These are phyloP conservation scores for Microsporum ferrugineum DNA, from an alignment of 2,329 filamentous ascomycete genomes.

Conservation along the genomic window DNA sequence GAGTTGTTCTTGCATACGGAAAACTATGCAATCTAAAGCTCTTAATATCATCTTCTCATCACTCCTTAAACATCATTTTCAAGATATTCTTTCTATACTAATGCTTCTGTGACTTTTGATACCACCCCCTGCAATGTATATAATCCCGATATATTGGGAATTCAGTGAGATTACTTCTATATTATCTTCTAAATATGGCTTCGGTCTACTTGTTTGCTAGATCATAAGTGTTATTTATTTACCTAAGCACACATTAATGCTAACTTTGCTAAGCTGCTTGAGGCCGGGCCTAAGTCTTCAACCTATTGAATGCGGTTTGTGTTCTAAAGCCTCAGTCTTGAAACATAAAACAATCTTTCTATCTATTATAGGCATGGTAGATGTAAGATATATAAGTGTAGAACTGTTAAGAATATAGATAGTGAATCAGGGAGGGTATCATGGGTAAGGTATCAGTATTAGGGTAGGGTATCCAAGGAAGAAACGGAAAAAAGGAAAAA, in stretches of 20 bases:
- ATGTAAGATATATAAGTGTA: not conserved
- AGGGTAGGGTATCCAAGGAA: not conserved
- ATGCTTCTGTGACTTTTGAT: not conserved
- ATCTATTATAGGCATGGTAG: not conserved
- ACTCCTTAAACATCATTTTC: not conserved
- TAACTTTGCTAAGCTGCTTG: too few relatives aligned
- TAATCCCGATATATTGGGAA: not conserved
- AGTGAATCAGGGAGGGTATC: not conserved
- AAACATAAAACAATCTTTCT: not conserved
- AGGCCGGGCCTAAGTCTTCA: too few relatives aligned
- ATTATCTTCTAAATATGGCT: not conserved
- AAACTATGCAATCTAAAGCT: conserved; percentile 72
- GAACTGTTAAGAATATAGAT: not conserved
- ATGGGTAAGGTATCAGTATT: not conserved
- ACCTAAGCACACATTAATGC: too few relatives aligned
- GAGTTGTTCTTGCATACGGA: conserved; percentile 92
- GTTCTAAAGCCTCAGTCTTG: not conserved
- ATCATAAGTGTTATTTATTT: not conserved
- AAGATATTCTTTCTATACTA: not conserved
- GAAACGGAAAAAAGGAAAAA: not conserved
- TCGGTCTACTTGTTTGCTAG: not conserved
- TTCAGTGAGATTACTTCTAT: not conserved
- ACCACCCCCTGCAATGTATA: conserved; percentile 1
- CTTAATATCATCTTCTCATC: not conserved
- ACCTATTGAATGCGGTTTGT: too few relatives aligned